Conservation (phyloP, 257 asterid genomes). For the Ligustrum vulgare region DNA sequence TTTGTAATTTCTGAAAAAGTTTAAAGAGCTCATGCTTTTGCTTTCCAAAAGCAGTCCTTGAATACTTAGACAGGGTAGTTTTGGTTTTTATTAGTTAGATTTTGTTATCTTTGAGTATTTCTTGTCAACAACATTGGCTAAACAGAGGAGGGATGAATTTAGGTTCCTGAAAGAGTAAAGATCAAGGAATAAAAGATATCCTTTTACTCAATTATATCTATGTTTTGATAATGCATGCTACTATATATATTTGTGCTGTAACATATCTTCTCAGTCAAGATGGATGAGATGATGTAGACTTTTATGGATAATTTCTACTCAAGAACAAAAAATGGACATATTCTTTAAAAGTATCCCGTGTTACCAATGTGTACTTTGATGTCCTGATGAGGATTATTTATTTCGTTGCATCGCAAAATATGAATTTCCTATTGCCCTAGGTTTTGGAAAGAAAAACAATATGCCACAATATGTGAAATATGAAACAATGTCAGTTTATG, state of each 20-base stretch:
- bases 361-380: not conserved
- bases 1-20: not conserved
- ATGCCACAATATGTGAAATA: not conserved
- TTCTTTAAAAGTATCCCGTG: not conserved
- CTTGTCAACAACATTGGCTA: not conserved
- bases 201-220: not conserved
- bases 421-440: not conserved
- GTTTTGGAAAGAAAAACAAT: not conserved
- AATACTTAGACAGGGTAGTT: not conserved
- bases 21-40: not conserved
- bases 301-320: not conserved
- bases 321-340: not conserved
- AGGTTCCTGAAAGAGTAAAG: not conserved
- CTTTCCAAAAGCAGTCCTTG: not conserved
- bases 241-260: slow-evolving; percentile 3
- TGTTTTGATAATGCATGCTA: not conserved
- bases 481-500: not conserved
- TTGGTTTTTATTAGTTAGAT: not conserved
- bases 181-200: not conserved
- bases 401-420: not conserved
- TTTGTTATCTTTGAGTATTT: not conserved
- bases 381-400: not conserved
- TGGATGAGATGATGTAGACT: not conserved
- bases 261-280: not conserved
- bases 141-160: not conserved